These are phyloP conservation scores for Aspergillus ruber DNA, from an alignment of 2,329 filamentous ascomycete species.

Conservation along the genomic window DNA sequence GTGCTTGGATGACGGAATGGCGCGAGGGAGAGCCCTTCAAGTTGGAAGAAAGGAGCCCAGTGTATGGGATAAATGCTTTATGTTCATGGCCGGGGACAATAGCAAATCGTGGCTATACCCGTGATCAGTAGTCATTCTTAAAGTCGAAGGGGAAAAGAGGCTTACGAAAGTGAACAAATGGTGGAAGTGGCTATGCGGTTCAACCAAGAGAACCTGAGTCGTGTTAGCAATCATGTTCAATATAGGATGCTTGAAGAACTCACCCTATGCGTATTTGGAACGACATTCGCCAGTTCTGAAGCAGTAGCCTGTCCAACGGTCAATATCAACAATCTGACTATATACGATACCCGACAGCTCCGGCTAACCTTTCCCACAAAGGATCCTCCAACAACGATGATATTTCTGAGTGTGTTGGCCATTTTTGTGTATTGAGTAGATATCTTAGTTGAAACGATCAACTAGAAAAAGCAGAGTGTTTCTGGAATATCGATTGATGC, in stretches of 20 bases:
- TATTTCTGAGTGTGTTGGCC: constrained; percentile 24
- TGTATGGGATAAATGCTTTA: constrained; percentile 32
- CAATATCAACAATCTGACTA: constrained; percentile 1
- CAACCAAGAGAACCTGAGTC: constrained; percentile 26
- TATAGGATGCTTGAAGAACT: background rate
- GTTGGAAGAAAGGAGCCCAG: constrained; percentile 20
- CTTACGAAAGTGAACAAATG: constrained; percentile 31
- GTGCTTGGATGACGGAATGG: constrained; percentile 26
- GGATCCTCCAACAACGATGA: constrained; percentile 32
- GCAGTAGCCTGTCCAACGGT: constrained; percentile 21
- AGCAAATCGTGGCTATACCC: constrained; percentile 25
- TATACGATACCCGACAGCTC: too few species aligned
- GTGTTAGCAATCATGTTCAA: constrained; percentile 1
- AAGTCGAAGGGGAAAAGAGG: background rate
- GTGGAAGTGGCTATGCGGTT: constrained; percentile 32
- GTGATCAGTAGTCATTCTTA: background rate
- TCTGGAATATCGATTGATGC: background rate
- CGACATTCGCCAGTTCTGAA: constrained; percentile 28
- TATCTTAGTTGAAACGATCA: background rate
- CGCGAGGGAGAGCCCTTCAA: constrained; percentile 11
- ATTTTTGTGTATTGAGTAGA: constrained; percentile 11
- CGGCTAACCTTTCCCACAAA: constrained; percentile 29
- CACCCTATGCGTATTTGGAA: constrained; percentile 31
- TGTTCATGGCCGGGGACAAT: constrained; percentile 30
- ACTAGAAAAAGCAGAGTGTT: background rate